These are phyloP conservation scores for Pueraria montana DNA, from an alignment of 306 rosid genomes.

Conservation along the genomic window DNA sequence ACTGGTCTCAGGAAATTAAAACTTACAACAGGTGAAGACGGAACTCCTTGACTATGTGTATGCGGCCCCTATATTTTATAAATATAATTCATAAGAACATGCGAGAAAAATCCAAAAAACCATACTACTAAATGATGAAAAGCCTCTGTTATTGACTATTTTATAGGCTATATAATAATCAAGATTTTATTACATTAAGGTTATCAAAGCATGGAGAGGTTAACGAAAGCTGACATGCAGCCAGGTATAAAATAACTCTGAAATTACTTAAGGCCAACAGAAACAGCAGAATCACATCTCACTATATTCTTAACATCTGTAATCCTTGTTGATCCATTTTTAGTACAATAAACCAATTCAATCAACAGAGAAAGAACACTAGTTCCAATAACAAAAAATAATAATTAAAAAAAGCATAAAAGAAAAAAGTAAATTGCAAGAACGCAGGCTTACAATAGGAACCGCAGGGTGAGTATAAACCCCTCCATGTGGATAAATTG, in stretches of 20 bases:
- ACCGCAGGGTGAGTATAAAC: constrained; percentile 71
- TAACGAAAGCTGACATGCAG: neutral
- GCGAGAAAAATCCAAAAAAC: neutral
- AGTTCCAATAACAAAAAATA: constrained; percentile 4
- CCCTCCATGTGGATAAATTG: constrained; percentile 88
- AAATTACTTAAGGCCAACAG: neutral
- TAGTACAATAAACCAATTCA: neutral
- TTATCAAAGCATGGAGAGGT: constrained; percentile 17
- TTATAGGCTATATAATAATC: constrained; percentile 12
- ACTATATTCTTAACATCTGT: neutral
- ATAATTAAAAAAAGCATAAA: neutral
- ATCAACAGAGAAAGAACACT: constrained; percentile 37
- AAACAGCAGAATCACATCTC: constrained; percentile 21
- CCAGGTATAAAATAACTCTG: neutral
- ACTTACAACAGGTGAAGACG: constrained; percentile 84
- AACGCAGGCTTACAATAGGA: constrained; percentile 71
- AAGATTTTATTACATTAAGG: constrained; percentile 15
- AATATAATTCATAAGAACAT: constrained; percentile 33
- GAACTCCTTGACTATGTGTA: constrained; percentile 75
- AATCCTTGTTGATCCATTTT: constrained; percentile 10
- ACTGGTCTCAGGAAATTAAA: constrained; percentile 29
- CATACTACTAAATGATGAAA: constrained; percentile 16
- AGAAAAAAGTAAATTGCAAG: neutral
- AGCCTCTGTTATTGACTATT: constrained; percentile 6
- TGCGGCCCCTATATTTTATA: constrained; percentile 65